Conservation (phyloP, 1,284 basidiomycete species). For the Naganishia sp. region DNA sequence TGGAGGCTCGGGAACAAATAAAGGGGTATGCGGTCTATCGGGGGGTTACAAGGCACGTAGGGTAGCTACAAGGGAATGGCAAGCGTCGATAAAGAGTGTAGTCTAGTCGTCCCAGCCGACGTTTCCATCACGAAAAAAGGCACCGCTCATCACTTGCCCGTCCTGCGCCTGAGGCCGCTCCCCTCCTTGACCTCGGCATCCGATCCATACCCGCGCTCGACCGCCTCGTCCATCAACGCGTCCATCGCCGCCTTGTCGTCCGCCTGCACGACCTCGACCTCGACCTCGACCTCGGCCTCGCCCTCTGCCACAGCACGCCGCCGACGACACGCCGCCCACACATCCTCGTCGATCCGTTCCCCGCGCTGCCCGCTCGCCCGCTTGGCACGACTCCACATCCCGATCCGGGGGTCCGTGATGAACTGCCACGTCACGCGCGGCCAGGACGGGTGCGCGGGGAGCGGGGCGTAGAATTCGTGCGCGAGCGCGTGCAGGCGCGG, state of each 20-base stretch:
- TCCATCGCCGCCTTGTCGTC: slow-evolving; percentile 35
- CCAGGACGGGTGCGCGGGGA: slow-evolving; percentile 89
- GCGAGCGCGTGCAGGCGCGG: slow-evolving; percentile 79
- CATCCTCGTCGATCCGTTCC: slow-evolving; percentile 43
- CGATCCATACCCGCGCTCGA: slow-evolving; percentile 43
- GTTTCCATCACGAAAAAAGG: too few species aligned
- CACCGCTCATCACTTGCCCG: background rate
- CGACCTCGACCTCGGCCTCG: too few species aligned
- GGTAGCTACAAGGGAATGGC: too few species aligned
- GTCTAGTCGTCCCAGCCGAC: too few species aligned
- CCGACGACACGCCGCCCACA: slow-evolving; percentile 40
- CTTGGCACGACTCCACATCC: slow-evolving; percentile 61
- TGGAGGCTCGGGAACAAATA: too few species aligned
- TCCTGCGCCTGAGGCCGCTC: background rate
- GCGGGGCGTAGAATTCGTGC: slow-evolving; percentile 86
- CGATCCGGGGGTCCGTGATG: slow-evolving; percentile 83
- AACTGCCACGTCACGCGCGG: slow-evolving; percentile 92
- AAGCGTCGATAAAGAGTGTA: too few species aligned
- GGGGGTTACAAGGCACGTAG: too few species aligned
- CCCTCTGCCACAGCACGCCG: too few species aligned
- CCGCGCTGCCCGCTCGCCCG: slow-evolving; percentile 44
- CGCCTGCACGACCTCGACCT: slow-evolving; percentile 28
- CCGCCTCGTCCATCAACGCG: slow-evolving; percentile 38
- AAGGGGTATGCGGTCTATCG: background rate
- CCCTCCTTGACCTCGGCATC: slow-evolving; percentile 34